Conservation (phyloP, 2,329 filamentous ascomycete genomes). For the Aschersonia sp. region DNA sequence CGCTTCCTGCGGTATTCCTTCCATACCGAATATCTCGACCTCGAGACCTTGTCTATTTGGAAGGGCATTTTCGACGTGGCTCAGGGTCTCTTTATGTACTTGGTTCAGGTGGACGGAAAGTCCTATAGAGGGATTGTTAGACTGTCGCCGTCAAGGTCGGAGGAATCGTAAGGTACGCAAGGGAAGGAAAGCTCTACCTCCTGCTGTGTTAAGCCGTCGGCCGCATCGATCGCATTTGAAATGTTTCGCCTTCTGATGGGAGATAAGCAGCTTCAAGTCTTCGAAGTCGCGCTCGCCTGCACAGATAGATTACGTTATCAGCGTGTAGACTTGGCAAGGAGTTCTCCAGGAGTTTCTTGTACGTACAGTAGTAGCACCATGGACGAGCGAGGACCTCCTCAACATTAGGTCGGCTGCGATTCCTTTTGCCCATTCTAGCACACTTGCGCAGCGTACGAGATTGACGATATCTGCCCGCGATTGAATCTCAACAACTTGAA, state of each 20-base stretch:
- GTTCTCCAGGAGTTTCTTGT: background rate
- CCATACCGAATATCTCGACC: constrained; percentile 96
- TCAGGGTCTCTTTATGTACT: constrained; percentile 88
- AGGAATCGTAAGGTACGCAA: background rate
- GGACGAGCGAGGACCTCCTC: constrained; percentile 78
- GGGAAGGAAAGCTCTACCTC: constrained; percentile 44
- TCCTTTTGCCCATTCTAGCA: constrained; percentile 67
- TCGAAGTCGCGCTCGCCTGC: constrained; percentile 87
- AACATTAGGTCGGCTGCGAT: constrained; percentile 70
- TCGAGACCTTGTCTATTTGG: constrained; percentile 74
- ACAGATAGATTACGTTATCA: constrained; percentile 9
- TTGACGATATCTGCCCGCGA: too few relatives aligned
- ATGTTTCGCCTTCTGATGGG: constrained; percentile 97
- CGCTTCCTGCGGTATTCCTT: constrained; percentile 82
- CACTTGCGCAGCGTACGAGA: background rate
- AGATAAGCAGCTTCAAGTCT: constrained; percentile 89
- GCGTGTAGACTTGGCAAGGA: background rate
- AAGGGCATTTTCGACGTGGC: constrained; percentile 80
- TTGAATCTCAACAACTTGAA: too few relatives aligned
- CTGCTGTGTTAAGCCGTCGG: constrained; percentile 80
- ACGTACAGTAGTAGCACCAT: constrained; percentile 92
- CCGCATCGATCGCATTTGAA: constrained; percentile 93
- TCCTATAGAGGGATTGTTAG: constrained; percentile 35
- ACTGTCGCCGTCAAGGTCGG: background rate
- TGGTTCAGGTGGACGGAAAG: constrained; percentile 95